A percentile compares a stretch with the other conserved stretches of the same genome.
Evolutionary conservation across 164 flowering plant species (phyloP).

Genomic region (Vitis labrusca): DNA sequence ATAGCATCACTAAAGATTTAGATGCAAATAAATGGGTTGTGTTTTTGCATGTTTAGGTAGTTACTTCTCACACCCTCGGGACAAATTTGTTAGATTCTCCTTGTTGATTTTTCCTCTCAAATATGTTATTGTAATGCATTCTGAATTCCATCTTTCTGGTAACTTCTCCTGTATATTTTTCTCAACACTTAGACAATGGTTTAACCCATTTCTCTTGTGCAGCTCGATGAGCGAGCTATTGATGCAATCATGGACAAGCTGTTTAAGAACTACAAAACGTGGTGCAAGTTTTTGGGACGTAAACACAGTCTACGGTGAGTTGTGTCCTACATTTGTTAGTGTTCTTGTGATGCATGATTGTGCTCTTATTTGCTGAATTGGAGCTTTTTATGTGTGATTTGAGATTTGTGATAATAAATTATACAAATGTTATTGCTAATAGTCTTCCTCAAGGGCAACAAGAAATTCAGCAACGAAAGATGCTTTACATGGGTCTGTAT

Average conservation of each 20-base stretch:
- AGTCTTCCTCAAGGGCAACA: constrained; percentile 90
- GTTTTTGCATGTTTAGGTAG: too few relatives aligned
- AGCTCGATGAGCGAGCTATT: constrained; percentile 96
- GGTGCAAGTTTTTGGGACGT: constrained; percentile 96
- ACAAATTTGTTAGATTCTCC: background rate
- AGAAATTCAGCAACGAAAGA: constrained; percentile 89
- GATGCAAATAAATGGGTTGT: too few relatives aligned
- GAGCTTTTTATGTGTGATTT: background rate
- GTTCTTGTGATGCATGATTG: background rate
- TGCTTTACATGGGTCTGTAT: constrained; percentile 93
- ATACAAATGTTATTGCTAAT: constrained; percentile 2
- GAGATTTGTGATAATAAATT: background rate
- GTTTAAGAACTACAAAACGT: constrained; percentile 91
- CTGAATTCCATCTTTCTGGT: background rate
- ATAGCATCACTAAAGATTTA: too few relatives aligned
- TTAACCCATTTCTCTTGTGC: constrained; percentile 18
- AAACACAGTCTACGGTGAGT: constrained; percentile 90
- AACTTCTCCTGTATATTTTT: background rate
- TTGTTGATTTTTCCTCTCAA: background rate
- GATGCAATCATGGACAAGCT: constrained; percentile 85
- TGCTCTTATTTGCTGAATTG: background rate
- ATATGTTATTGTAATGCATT: background rate
- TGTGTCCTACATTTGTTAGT: background rate
- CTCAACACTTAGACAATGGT: background rate
- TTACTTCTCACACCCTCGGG: too few relatives aligned